Evolutionary conservation across 1,284 basidiomycete species (phyloP).

Genomic region (Papiliotrema laurentii): DNA sequence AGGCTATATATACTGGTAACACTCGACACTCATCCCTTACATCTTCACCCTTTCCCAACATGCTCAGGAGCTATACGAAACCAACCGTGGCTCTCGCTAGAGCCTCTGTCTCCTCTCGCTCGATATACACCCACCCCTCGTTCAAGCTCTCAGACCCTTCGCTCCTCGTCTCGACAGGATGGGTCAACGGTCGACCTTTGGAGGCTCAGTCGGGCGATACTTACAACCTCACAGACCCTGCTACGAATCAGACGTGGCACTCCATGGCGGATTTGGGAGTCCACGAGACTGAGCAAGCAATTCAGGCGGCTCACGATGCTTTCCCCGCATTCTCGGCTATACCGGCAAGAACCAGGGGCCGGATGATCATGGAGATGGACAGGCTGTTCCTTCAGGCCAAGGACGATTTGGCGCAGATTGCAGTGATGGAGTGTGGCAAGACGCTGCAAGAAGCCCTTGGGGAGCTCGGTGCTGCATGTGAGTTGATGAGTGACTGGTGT

Average conservation of each 20-base stretch:
- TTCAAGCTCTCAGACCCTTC: neutral
- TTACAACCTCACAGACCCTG: neutral
- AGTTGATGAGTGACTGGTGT: neutral
- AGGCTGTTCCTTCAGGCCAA: conserved; percentile 5
- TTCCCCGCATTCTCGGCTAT: neutral
- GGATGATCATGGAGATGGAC: conserved; percentile 2
- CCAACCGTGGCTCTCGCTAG: no score
- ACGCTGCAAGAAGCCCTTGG: conserved; percentile 70
- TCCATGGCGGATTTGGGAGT: neutral
- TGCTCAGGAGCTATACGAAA: no score
- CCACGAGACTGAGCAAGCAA: neutral
- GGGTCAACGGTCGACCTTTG: neutral
- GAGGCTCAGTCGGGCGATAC: neutral
- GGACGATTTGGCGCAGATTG: conserved; percentile 19
- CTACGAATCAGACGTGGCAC: neutral
- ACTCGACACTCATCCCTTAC: no score
- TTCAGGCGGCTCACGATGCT: neutral
- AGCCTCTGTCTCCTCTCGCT: no score
- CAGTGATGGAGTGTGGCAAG: conserved; percentile 71
- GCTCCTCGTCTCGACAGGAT: neutral
- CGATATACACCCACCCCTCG: no score
- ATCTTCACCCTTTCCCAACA: no score
- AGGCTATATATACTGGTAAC: no score
- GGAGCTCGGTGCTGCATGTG: conserved; percentile 59
- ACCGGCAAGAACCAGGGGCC: neutral